These are phyloP conservation scores for Nigrospora oryzae DNA, from an alignment of 2,329 filamentous ascomycete species.

Conservation along the genomic window DNA sequence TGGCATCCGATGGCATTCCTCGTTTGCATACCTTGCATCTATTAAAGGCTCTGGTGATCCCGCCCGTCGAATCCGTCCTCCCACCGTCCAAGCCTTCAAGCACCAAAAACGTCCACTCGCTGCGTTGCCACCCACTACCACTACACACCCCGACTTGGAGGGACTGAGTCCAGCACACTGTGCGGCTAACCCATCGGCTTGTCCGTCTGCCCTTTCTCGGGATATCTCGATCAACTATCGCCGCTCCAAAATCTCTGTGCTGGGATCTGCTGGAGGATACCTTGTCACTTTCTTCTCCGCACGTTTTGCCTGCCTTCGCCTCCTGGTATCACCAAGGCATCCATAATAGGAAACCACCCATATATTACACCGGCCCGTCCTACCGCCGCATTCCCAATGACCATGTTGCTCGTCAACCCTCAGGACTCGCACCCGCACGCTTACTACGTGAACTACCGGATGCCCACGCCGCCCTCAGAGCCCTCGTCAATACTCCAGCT, in stretches of 20 bases:
- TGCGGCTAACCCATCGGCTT: too few relatives aligned
- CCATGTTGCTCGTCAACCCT: slow-evolving; percentile 8
- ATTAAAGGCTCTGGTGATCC: slow-evolving; percentile 4
- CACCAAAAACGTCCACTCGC: too few relatives aligned
- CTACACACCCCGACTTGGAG: too few relatives aligned
- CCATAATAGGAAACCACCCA: background rate
- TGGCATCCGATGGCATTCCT: background rate
- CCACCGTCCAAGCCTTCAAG: too few relatives aligned
- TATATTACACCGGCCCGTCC: background rate
- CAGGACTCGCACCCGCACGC: slow-evolving; percentile 6
- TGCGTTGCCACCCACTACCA: too few relatives aligned
- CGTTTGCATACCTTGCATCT: slow-evolving; percentile 1
- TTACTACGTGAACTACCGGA: slow-evolving; percentile 4
- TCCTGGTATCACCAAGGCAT: background rate
- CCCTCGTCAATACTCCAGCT: slow-evolving; percentile 6
- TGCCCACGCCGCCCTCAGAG: slow-evolving; percentile 3
- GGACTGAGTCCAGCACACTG: too few relatives aligned
- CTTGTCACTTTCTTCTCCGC: too few relatives aligned
- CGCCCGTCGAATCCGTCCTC: background rate
- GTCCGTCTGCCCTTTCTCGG: too few relatives aligned
- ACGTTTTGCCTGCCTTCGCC: too few relatives aligned
- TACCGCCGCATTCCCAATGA: slow-evolving; percentile 5
- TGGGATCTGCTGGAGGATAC: too few relatives aligned
- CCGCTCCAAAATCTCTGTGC: too few relatives aligned
- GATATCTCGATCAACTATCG: too few relatives aligned